Evolutionary conservation across 2,329 filamentous ascomycete genomes (phyloP), one percentile per base, ranked within the genome.

Genomic region (Penicillium freii): DNA sequence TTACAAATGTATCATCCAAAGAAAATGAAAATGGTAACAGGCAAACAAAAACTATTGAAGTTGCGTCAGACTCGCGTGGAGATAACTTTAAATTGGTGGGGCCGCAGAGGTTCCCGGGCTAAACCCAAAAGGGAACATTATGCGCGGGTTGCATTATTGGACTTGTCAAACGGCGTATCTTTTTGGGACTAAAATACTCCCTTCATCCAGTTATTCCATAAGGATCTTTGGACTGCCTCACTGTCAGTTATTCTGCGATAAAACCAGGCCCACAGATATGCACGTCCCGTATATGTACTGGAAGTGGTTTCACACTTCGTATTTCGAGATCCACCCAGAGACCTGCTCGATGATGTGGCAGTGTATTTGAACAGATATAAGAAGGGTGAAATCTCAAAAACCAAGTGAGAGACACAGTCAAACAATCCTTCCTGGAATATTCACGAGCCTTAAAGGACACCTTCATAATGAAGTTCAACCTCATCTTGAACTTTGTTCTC

Each of bases 321-420:
- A 45, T 58, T 27, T 51, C 19, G 27, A 61, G 50, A 33, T 33
- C 27, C 44, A 33, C 27, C 27, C 27, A 21, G 42, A 38, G 31
- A 55, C 5, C 23, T 43, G 9, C 46, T 58, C 5, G 29, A 17
- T 38, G 43, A 36, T 8, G 51, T 60, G 51, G 51, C 54, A 21
- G 17, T 47, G 11, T 27, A 34, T 57, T 43, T 13, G 31, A 27
- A 29, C 43, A 52, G 17, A 25, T 44, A 5, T 29, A 27, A 13
- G 39, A 19, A 9, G 43, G 27, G 7, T 36, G 46, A 5, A n/a
- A n/a, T 19, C 25, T 1, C 5, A n/a, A 42, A 38, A 8, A 1
- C 8, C 36, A 33, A 33, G 31, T 33, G 2, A 33, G 13, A 33
- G 13, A 15, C 11, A 15, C 31, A 31, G 5, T 11, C 31, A 38